These are phyloP conservation scores for Floccularia luteovirens DNA, from an alignment of 768 basidiomycete species.

Conservation along the genomic window DNA sequence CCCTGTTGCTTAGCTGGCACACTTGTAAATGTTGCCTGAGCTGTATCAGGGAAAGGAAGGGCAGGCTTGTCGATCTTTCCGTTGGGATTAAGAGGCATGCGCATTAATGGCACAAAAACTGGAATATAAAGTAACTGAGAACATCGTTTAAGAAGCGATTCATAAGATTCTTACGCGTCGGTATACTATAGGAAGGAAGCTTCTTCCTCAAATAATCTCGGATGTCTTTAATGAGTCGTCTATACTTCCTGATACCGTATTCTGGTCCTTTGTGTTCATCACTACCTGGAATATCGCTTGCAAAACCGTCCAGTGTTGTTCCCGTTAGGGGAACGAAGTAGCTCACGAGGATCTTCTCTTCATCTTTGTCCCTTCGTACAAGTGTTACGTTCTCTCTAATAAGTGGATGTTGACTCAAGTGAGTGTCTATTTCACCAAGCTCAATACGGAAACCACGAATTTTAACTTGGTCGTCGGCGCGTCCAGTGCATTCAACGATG, in stretches of 20 bases:
- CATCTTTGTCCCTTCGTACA: slow-evolving; percentile 95
- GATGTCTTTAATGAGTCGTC: slow-evolving; percentile 86
- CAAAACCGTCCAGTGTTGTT: slow-evolving; percentile 56
- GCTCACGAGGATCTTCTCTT: slow-evolving; percentile 96
- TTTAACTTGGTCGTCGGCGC: slow-evolving; percentile 98
- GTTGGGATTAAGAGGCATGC: slow-evolving; percentile 98
- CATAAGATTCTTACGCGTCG: slow-evolving; percentile 61
- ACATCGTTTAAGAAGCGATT: slow-evolving; percentile 3
- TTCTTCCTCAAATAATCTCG: slow-evolving; percentile 96
- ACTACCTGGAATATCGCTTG: slow-evolving; percentile 54
- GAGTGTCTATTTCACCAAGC: slow-evolving; percentile 94
- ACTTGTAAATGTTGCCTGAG: slow-evolving; percentile 45
- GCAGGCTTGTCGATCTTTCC: slow-evolving; percentile 99
- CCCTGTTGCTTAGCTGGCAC: slow-evolving; percentile 26
- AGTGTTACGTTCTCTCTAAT: slow-evolving; percentile 98
- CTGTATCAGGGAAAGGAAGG: slow-evolving; percentile 97
- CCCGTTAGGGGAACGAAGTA: slow-evolving; percentile 91
- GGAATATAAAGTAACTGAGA: slow-evolving; percentile 5
- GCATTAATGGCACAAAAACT: slow-evolving; percentile 92
- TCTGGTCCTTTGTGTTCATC: slow-evolving; percentile 55
- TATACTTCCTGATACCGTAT: slow-evolving; percentile 78
- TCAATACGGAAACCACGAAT: slow-evolving; percentile 99
- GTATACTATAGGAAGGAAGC: slow-evolving; percentile 90
- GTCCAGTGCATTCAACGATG: slow-evolving; percentile 91
- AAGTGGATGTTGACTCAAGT: slow-evolving; percentile 87